Evolutionary conservation across 2,329 filamentous ascomycete species (phyloP).

Genomic region (Calonectria henricotiae): DNA sequence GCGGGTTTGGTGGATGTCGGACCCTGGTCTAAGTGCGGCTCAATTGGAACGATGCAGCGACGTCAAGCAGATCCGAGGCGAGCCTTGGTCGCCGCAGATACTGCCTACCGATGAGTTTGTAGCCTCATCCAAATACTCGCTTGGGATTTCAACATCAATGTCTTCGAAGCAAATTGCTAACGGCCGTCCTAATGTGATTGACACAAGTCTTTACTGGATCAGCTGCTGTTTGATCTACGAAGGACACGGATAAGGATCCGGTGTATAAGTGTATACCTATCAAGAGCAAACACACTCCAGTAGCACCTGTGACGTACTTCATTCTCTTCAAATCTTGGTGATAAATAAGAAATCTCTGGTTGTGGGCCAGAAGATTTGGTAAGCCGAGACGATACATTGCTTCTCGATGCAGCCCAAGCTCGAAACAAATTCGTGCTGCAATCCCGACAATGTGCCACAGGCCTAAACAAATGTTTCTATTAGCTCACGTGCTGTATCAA

Average conservation of each 20-base stretch:
- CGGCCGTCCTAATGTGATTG: constrained; percentile 59
- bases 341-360: constrained; percentile 25
- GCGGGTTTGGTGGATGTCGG: constrained; percentile 38
- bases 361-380: constrained; percentile 42
- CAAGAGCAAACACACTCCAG: constrained; percentile 62
- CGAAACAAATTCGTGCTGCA: constrained; percentile 60
- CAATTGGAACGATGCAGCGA: constrained; percentile 51
- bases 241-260: background rate
- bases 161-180: constrained; percentile 62
- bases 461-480: constrained; percentile 44
- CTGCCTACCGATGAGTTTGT: constrained; percentile 14
- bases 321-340: constrained; percentile 47
- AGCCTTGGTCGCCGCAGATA: constrained; percentile 10
- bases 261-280: constrained; percentile 52
- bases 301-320: constrained; percentile 61
- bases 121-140: constrained; percentile 20
- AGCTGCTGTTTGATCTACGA: background rate
- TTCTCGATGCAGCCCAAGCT: constrained; percentile 61
- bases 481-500: background rate
- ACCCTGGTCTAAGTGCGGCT: constrained; percentile 47
- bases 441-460: constrained; percentile 65
- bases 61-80: constrained; percentile 51
- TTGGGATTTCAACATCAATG: constrained; percentile 59
- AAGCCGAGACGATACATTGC: constrained; percentile 52
- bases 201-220: constrained; percentile 42